Evolutionary conservation across 1,139 yeast species (phyloP), one percentile per base, ranked within the genome.

Genomic region (Protomyces inouyei): DNA sequence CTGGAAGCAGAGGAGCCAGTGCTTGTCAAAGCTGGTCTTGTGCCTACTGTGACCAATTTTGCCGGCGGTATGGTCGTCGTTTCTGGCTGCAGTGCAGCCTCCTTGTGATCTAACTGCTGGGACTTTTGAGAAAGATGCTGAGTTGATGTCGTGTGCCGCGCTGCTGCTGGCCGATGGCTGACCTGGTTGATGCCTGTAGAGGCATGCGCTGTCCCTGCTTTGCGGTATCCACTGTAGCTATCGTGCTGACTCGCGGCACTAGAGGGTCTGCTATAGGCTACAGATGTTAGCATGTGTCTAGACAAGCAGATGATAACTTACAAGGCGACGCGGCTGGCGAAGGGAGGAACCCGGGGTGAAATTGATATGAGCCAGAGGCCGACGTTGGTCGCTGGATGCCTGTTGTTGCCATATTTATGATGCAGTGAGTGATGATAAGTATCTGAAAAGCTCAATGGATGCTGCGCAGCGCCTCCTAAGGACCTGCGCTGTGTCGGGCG

Each of bases 231-330:
- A 18, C 12, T 21, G 48, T n/a, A 43, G 25, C 10, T 18, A 5
- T 43, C 61, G 37, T 57, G 48, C 38, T 57, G 52, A 3, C 55
- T 45, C n/a, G 55, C 43, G 25, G 61, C 61, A 54, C 61, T 57
- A n/a, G 61, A 14, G 5, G 61, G 61, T n/a, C 61, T 55, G 35
- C 25, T 46, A 38, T 57, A 57, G 9, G 48, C 61, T 57, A 21
- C 37, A 21, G 14, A 5, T 21, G 25, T 46, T 23, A 46, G 25
- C 21, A 16, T 46, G 6, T 23, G 8, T 4, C 5, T 6, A 28
- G 32, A 9, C 16, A 14, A 14, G 43, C 16, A 6, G 43, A 14
- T 9, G 16, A 37, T 37, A 18, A n/a, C 52, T 46, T 25, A 32
- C 55, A n/a, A 37, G 55, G 48, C 18, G 61, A 51, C 38, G 48